These are phyloP conservation scores for Aspergillus candidus DNA, from an alignment of 2,329 filamentous ascomycete species.

Conservation along the genomic window DNA sequence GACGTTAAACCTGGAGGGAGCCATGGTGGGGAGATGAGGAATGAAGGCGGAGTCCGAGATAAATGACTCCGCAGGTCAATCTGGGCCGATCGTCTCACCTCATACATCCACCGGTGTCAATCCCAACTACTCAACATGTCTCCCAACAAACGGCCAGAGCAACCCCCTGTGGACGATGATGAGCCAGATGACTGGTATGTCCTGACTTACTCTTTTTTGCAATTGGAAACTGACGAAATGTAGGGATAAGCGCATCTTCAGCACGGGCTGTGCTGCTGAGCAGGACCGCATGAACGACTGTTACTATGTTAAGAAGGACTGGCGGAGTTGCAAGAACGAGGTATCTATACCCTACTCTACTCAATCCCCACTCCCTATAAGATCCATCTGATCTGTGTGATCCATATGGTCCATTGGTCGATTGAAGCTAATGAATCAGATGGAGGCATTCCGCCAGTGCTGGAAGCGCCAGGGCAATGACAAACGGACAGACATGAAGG, in stretches of 20 bases:
- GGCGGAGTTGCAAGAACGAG: slow-evolving; percentile 81
- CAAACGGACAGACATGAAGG: slow-evolving; percentile 69
- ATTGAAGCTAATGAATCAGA: slow-evolving; percentile 48
- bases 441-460: slow-evolving; percentile 81
- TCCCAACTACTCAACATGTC: no score
- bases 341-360: slow-evolving; percentile 42
- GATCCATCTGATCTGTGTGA: no score
- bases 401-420: no score
- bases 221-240: slow-evolving; percentile 2
- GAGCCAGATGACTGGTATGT: slow-evolving; percentile 89
- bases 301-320: slow-evolving; percentile 94
- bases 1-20: slow-evolving; percentile 62
- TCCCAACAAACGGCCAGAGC: slow-evolving; percentile 46
- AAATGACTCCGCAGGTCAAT: no score
- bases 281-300: slow-evolving; percentile 90
- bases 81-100: no score
- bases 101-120: no score
- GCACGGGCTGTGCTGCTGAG: slow-evolving; percentile 92
- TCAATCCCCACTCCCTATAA: no score
- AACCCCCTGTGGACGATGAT: slow-evolving; percentile 58
- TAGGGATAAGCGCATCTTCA: slow-evolving; percentile 97
- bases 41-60: no score
- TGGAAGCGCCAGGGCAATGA: slow-evolving; percentile 91
- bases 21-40: slow-evolving; percentile 21
- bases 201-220: slow-evolving; percentile 6